Evolutionary conservation across 345 rosid genomes (phyloP).

Genomic region (Carallia pectinifolia): DNA sequence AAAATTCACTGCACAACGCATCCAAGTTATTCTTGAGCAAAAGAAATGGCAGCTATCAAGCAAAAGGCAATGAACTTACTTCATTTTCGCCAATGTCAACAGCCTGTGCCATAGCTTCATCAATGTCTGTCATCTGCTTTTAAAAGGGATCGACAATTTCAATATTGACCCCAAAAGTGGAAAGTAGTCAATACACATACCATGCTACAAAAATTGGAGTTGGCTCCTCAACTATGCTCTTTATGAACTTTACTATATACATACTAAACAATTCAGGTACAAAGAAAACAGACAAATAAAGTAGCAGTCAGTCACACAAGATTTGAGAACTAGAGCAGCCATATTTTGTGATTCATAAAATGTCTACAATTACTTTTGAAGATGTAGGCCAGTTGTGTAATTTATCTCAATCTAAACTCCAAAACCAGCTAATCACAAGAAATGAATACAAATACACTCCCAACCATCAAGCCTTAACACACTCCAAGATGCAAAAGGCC

Average conservation of each 20-base stretch:
- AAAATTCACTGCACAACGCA: neutral
- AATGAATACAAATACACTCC: too few relatives aligned
- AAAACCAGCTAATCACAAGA: too few relatives aligned
- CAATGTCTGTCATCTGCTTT: constrained; percentile 66
- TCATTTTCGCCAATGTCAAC: constrained; percentile 96
- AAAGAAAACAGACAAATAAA: neutral
- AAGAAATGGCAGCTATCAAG: constrained; percentile 4
- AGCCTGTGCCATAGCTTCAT: constrained; percentile 90
- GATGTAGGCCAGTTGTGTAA: neutral
- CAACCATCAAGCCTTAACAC: too few relatives aligned
- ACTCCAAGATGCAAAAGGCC: too few relatives aligned
- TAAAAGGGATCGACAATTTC: neutral
- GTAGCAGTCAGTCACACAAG: neutral
- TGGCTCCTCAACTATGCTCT: neutral
- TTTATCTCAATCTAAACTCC: neutral
- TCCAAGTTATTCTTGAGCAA: neutral
- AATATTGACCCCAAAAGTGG: neutral
- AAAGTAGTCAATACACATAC: neutral
- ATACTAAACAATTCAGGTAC: too few relatives aligned
- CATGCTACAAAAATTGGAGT: neutral
- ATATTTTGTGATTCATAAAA: neutral
- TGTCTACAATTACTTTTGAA: neutral
- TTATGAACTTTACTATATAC: neutral
- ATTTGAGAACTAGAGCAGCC: neutral
- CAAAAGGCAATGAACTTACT: constrained; percentile 37